Evolutionary conservation across 1,139 yeast species (phyloP).

Genomic region (Suhomyces coccinellae): DNA sequence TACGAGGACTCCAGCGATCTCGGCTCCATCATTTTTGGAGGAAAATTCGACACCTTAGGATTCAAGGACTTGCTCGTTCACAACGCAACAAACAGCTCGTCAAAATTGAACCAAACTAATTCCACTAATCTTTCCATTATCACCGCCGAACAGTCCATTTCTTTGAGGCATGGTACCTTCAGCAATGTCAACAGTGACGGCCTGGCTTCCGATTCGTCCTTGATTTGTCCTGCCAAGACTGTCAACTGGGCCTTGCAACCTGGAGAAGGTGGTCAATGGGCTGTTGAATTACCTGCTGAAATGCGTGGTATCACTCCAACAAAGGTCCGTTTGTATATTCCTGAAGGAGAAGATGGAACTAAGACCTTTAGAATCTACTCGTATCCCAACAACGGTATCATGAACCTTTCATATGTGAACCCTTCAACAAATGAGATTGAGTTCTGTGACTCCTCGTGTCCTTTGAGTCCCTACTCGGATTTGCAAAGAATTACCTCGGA

Average conservation of each 20-base stretch:
- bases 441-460: constrained; percentile 88
- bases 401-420: constrained; percentile 86
- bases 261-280: constrained; percentile 65
- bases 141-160: constrained; percentile 65
- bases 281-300: constrained; percentile 58
- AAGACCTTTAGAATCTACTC: constrained; percentile 72
- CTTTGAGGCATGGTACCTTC: constrained; percentile 63
- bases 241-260: constrained; percentile 61
- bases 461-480: constrained; percentile 44
- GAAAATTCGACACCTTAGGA: constrained; percentile 67
- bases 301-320: constrained; percentile 62
- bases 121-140: constrained; percentile 38
- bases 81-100: constrained; percentile 27
- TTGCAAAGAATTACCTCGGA: constrained; percentile 26
- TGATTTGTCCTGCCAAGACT: constrained; percentile 59
- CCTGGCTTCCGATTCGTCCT: constrained; percentile 32
- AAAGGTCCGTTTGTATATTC: constrained; percentile 70
- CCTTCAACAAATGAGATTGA: constrained; percentile 57
- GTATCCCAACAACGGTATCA: constrained; percentile 80
- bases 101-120: constrained; percentile 22
- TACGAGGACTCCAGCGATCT: constrained; percentile 31
- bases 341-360: constrained; percentile 54
- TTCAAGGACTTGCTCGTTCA: constrained; percentile 45
- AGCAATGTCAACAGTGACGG: constrained; percentile 51
- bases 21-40: constrained; percentile 74